A percentile compares a stretch with the other conserved stretches of the same genome.
These are phyloP conservation scores for Vigna hirtella DNA, from an alignment of 306 rosid genomes.

Conservation along the genomic window DNA sequence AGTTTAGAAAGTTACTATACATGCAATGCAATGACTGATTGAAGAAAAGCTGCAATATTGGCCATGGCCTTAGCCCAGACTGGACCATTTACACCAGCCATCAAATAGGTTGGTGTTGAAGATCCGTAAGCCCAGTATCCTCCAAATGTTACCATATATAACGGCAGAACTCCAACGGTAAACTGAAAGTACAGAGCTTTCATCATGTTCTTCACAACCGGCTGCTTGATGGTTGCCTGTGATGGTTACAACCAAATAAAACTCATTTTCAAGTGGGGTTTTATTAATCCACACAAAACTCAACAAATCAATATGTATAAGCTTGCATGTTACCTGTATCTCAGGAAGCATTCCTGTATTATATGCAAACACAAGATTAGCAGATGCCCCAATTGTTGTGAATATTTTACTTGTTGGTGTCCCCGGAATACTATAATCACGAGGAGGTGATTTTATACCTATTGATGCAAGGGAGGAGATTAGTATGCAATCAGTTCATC, in stretches of 20 bases:
- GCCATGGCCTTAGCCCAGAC: conserved; percentile 80
- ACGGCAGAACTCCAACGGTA: conserved; percentile 78
- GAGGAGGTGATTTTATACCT: conserved; percentile 78
- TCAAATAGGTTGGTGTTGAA: conserved; percentile 71
- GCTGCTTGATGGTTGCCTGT: conserved; percentile 93
- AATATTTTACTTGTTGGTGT: conserved; percentile 69
- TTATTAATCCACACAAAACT: background rate
- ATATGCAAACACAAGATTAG: conserved; percentile 90
- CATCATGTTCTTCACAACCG: conserved; percentile 92
- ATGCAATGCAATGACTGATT: conserved; percentile 87
- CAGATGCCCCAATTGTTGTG: conserved; percentile 85
- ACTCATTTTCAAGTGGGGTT: conserved; percentile 29
- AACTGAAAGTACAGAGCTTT: conserved; percentile 90
- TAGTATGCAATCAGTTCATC: conserved; percentile 29
- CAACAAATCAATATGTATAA: conserved; percentile 21
- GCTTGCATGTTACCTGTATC: conserved; percentile 72
- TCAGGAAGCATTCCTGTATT: conserved; percentile 99
- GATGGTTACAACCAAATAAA: conserved; percentile 35
- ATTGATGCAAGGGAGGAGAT: background rate
- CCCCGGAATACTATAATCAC: conserved; percentile 84
- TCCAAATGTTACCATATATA: conserved; percentile 76
- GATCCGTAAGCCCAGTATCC: conserved; percentile 99
- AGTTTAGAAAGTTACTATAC: conserved; percentile 54
- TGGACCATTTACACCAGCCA: conserved; percentile 82
- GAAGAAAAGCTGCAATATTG: conserved; percentile 84